phyloP scores from a whole-genome alignment of 2,329 filamentous ascomycete species.

The Venturia oleaginea region DNA sequence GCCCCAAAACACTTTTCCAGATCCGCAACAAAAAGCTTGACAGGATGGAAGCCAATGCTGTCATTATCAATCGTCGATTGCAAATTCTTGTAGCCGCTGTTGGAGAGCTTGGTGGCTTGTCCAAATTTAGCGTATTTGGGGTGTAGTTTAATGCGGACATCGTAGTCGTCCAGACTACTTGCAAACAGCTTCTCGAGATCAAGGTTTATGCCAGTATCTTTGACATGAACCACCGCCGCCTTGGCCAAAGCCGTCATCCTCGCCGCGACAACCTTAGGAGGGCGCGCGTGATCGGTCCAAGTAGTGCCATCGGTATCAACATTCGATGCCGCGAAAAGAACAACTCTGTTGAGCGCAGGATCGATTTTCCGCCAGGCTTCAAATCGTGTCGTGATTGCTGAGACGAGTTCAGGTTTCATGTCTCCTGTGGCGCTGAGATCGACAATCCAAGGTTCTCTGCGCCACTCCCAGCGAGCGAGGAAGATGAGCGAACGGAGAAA shows the following conservation, averaged over 20 bases:
- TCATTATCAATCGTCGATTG: constrained; percentile 37
- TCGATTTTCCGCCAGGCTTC: constrained; percentile 82
- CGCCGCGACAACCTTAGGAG: constrained; percentile 73
- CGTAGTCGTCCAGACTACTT: constrained; percentile 67
- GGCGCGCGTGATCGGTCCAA: constrained; percentile 62
- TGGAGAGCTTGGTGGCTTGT: constrained; percentile 12
- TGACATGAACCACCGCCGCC: constrained; percentile 51
- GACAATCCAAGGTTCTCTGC: constrained; percentile 68
- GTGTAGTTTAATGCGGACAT: constrained; percentile 72
- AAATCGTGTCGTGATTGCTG: constrained; percentile 60
- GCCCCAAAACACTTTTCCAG: constrained; percentile 58
- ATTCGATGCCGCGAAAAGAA: constrained; percentile 73
- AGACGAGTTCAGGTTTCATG: constrained; percentile 52
- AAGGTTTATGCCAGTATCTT: constrained; percentile 44
- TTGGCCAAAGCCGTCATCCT: constrained; percentile 76
- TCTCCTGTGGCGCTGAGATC: constrained; percentile 44
- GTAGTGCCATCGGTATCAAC: constrained; percentile 68
- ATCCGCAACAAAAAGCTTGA: constrained; percentile 56
- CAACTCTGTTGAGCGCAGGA: constrained; percentile 74
- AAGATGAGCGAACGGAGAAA: constrained; percentile 74
- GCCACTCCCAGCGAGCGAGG: constrained; percentile 87
- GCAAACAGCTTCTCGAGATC: constrained; percentile 51
- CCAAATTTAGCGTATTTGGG: constrained; percentile 15
- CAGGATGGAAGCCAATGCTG: constrained; percentile 50
- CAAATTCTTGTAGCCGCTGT: constrained; percentile 69